These are phyloP conservation scores for Fraxinus anomala DNA, from an alignment of 257 asterid species.

Conservation along the genomic window DNA sequence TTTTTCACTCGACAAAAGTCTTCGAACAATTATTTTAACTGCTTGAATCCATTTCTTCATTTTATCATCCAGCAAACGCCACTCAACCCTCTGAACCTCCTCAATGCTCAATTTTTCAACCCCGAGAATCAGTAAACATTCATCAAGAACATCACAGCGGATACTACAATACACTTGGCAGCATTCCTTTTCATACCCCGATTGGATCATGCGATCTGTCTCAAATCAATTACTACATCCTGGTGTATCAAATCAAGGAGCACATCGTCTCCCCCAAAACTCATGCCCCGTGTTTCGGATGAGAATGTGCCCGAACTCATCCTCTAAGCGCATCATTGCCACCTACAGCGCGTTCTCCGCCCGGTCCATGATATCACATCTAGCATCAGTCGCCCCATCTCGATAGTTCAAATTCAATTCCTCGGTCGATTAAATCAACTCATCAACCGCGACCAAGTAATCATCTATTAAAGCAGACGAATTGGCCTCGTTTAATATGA, in stretches of 20 bases:
- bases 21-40: too few species aligned
- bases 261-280: constrained; percentile 70
- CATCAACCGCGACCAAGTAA: constrained; percentile 71
- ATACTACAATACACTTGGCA: constrained; percentile 83
- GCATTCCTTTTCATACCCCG: constrained; percentile 92
- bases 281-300: constrained; percentile 54
- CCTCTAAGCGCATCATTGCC: constrained; percentile 84
- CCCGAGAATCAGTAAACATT: constrained; percentile 70
- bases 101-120: constrained; percentile 89
- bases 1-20: too few species aligned
- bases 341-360: constrained; percentile 82
- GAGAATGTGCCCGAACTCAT: constrained; percentile 73
- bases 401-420: constrained; percentile 44
- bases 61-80: too few species aligned
- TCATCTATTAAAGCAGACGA: constrained; percentile 44
- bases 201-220: constrained; percentile 85
- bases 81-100: constrained; percentile 68
- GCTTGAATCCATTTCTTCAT: too few species aligned
- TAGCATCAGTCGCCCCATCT: constrained; percentile 16
- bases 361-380: constrained; percentile 51
- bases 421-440: constrained; percentile 67
- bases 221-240: constrained; percentile 61
- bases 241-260: constrained; percentile 64
- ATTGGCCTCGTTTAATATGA: constrained; percentile 44
- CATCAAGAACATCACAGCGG: constrained; percentile 81